Evolutionary conservation across 306 rosid species (phyloP).

Genomic region (Quercus robur): DNA sequence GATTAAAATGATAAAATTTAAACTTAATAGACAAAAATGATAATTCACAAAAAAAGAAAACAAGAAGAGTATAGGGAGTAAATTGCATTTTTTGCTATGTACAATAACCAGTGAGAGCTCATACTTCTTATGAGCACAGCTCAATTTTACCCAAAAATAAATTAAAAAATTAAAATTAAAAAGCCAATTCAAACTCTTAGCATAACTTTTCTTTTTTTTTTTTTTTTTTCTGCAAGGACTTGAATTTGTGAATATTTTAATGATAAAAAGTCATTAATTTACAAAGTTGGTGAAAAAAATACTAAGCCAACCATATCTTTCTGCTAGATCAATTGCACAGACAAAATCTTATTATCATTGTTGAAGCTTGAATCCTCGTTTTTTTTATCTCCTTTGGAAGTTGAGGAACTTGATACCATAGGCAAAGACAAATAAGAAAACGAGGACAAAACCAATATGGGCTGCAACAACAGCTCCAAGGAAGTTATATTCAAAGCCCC

Average conservation of each 20-base stretch:
- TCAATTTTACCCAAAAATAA: too few relatives aligned
- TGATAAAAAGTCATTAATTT: not conserved
- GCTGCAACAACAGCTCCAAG: constrained; percentile 44
- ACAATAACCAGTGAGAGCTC: too few relatives aligned
- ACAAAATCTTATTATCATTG: too few relatives aligned
- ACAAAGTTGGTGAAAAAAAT: not conserved
- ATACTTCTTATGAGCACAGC: too few relatives aligned
- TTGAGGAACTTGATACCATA: constrained; percentile 46
- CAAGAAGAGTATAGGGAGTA: too few relatives aligned
- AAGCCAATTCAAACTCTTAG: not conserved
- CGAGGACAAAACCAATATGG: constrained; percentile 34
- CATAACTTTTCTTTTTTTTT: not conserved
- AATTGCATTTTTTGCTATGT: too few relatives aligned
- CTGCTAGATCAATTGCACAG: not conserved
- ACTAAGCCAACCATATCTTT: not conserved
- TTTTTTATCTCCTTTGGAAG: constrained; percentile 42
- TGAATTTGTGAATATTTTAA: not conserved
- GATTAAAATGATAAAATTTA: too few relatives aligned
- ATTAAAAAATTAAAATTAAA: too few relatives aligned
- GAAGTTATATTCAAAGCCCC: constrained; percentile 41
- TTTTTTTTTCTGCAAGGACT: not conserved
- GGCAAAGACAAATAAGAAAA: constrained; percentile 49
- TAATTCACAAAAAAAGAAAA: too few relatives aligned
- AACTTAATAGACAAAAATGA: too few relatives aligned
- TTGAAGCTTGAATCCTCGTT: too few relatives aligned